Percentiles rank a stretch among this genome's conserved stretches.
phyloP scores from a whole-genome alignment of 805 yeast species.

The Candida ascalaphidarum region DNA sequence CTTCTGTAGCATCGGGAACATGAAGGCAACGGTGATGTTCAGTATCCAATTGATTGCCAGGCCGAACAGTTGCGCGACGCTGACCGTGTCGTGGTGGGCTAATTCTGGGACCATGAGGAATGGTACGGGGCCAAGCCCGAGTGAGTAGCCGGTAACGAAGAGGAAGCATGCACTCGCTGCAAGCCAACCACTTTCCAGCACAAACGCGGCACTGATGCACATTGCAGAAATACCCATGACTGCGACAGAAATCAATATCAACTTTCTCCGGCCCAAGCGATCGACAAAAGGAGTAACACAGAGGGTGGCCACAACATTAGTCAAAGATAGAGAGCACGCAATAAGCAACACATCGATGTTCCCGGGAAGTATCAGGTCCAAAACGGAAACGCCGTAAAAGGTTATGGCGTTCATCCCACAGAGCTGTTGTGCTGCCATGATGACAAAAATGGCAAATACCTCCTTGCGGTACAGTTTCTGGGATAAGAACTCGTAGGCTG shows the following conservation, averaged over 20 bases:
- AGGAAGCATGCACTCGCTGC: conserved; percentile 20
- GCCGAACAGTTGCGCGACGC: conserved; percentile 27
- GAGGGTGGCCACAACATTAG: conserved; percentile 10
- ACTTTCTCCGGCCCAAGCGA: conserved; percentile 13
- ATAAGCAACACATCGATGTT: conserved; percentile 8
- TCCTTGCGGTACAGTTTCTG: conserved; percentile 12
- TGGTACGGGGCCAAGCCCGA: conserved; percentile 31
- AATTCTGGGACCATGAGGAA: conserved; percentile 30
- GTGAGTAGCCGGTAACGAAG: conserved; percentile 23
- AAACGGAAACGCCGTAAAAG: conserved; percentile 14
- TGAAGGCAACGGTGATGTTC: conserved; percentile 21
- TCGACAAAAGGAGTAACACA: conserved; percentile 10
- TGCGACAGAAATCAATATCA: conserved; percentile 16
- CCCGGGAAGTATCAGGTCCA: conserved; percentile 6
- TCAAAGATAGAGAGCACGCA: conserved; percentile 9
- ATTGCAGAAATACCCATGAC: conserved; percentile 15
- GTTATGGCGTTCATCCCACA: conserved; percentile 19
- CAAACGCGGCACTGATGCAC: conserved; percentile 18
- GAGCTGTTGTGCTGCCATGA: conserved; percentile 32
- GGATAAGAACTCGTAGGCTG: conserved; percentile 13
- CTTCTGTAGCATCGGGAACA: conserved; percentile 20
- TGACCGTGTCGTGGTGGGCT: conserved; percentile 21
- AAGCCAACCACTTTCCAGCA: conserved; percentile 4
- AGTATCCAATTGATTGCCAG: conserved; percentile 26
- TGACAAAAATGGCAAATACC: conserved; percentile 19